Evolutionary conservation across 768 basidiomycete species (phyloP).

Genomic region (Tubosaeta brunneosetosa): DNA sequence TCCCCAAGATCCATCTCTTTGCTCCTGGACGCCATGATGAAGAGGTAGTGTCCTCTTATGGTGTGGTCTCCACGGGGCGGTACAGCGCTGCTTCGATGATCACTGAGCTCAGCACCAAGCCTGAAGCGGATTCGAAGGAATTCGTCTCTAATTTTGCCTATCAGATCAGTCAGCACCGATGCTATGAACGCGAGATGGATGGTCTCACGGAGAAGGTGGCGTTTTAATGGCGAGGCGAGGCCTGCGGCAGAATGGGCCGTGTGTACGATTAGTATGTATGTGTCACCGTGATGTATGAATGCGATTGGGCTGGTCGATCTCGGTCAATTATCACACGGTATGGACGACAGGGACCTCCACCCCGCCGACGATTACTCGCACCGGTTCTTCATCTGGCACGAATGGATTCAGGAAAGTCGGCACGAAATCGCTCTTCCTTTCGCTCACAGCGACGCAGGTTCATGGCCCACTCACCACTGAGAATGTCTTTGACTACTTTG

Average conservation of each 20-base stretch:
- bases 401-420: constrained; percentile 71
- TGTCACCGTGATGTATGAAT: not conserved
- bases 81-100: constrained; percentile 37
- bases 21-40: constrained; percentile 27
- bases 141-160: constrained; percentile 57
- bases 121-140: constrained; percentile 43
- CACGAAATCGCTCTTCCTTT: not conserved
- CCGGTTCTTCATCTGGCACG: constrained; percentile 86
- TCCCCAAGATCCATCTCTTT: constrained; percentile 45
- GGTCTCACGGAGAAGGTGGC: constrained; percentile 53
- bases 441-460: constrained; percentile 35
- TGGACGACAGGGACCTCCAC: constrained; percentile 55
- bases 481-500: constrained; percentile 88
- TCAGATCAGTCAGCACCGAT: constrained; percentile 64
- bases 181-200: constrained; percentile 57
- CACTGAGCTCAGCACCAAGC: constrained; percentile 37
- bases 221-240: constrained; percentile 25
- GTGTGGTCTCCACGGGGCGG: constrained; percentile 58
- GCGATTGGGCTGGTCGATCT: no score
- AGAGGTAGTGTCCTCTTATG: constrained; percentile 50
- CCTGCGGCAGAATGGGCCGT: not conserved
- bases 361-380: constrained; percentile 79
- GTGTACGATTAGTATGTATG: constrained; percentile 11
- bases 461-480: constrained; percentile 72
- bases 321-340: no score